Percentiles rank a stretch among this genome's conserved stretches.
Evolutionary conservation across 129 eudicot species (phyloP).

Genomic region (Lactuca sativa): DNA sequence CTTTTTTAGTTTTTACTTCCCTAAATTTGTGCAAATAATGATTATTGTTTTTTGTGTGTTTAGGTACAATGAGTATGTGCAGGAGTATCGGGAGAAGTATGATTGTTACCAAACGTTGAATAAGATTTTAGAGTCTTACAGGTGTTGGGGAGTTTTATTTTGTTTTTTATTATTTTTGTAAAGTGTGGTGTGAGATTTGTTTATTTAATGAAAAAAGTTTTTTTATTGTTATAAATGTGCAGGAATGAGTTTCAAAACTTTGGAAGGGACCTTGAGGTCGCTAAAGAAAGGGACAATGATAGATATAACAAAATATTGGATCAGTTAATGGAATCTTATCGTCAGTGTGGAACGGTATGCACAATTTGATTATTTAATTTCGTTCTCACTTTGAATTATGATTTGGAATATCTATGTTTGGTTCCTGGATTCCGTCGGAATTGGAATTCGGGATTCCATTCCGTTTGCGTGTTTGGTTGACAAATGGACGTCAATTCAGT

Average conservation of each 20-base stretch:
- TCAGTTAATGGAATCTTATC: constrained; percentile 75
- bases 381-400: not conserved
- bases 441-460: no score
- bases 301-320: constrained; percentile 56
- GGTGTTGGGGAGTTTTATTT: constrained; percentile 43
- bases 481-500: no score
- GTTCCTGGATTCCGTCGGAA: not conserved
- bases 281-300: constrained; percentile 68
- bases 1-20: not conserved
- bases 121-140: constrained; percentile 67
- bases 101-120: constrained; percentile 63
- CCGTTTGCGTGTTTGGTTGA: no score
- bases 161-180: constrained; percentile 2
- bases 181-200: constrained; percentile 11
- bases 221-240: constrained; percentile 15
- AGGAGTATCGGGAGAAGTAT: constrained; percentile 87
- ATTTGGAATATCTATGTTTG: no score
- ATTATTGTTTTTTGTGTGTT: constrained; percentile 29
- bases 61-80: constrained; percentile 84
- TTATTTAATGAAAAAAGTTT: constrained; percentile 29
- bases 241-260: constrained; percentile 66
- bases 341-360: constrained; percentile 65
- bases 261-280: constrained; percentile 76
- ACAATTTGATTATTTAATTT: not conserved
- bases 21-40: not conserved